Conservation (phyloP, 352 stramenopile genomes). For the Globisporangium mamillatum region DNA sequence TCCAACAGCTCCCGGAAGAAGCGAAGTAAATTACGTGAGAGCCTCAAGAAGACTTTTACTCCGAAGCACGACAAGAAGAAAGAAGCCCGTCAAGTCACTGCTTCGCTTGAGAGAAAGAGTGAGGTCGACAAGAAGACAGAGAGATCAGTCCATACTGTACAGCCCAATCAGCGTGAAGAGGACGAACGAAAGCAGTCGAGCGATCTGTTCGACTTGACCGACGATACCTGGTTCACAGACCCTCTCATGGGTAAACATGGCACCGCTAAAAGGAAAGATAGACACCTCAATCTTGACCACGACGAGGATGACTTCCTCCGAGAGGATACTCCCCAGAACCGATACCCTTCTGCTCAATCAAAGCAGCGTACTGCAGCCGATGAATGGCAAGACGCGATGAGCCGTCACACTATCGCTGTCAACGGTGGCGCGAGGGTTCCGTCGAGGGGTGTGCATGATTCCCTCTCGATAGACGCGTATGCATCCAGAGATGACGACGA, state of each 20-base stretch:
- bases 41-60: conserved; percentile 19
- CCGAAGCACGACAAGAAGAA: conserved; percentile 15
- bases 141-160: too few relatives aligned
- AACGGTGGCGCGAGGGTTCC: conserved; percentile 1
- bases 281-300: background rate
- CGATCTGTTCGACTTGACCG: conserved; percentile 45
- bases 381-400: background rate
- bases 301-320: background rate
- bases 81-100: background rate
- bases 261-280: background rate
- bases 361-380: conserved; percentile 6
- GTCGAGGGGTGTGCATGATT: background rate
- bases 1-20: background rate
- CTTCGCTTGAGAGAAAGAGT: background rate
- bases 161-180: background rate
- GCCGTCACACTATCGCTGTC: conserved; percentile 4
- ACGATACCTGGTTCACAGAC: conserved; percentile 69
- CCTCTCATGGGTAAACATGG: conserved; percentile 6
- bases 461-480: conserved; percentile 15
- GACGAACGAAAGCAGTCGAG: conserved; percentile 1
- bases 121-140: background rate
- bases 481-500: conserved; percentile 1
- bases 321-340: background rate
- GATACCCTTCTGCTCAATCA: background rate
- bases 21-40: conserved; percentile 15